Percentiles rank a stretch among this genome's conserved stretches.
phyloP scores from a whole-genome alignment of 2,329 filamentous ascomycete genomes.

The Zymoseptoria tritici region DNA sequence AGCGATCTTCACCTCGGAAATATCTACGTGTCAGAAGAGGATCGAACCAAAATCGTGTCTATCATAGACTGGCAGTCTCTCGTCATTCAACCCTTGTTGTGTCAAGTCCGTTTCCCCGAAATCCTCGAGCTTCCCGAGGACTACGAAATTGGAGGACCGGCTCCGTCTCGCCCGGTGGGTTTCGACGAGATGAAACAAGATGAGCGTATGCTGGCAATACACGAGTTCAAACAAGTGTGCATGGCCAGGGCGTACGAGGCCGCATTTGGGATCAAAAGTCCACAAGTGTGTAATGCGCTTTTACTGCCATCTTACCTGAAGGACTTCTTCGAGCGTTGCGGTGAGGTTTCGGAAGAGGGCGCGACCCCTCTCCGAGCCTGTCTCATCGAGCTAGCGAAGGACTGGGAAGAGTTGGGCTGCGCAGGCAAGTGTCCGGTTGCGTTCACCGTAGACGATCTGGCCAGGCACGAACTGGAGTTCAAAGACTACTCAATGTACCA shows the following conservation, averaged over 20 bases:
- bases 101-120: slow-evolving; percentile 4
- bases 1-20: slow-evolving; percentile 5
- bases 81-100: neutral
- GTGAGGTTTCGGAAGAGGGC: slow-evolving; percentile 6
- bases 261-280: slow-evolving; percentile 4
- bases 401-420: slow-evolving; percentile 2
- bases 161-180: neutral
- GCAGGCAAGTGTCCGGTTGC: neutral
- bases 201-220: neutral
- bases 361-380: slow-evolving; percentile 4
- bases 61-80: slow-evolving; percentile 7
- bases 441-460: slow-evolving; percentile 2
- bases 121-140: slow-evolving; percentile 6
- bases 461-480: slow-evolving; percentile 3
- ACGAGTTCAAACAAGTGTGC: slow-evolving; percentile 4
- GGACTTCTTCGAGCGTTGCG: slow-evolving; percentile 5
- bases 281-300: slow-evolving; percentile 3
- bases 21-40: slow-evolving; percentile 4
- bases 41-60: slow-evolving; percentile 3
- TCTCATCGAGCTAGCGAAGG: slow-evolving; percentile 2
- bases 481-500: slow-evolving; percentile 1
- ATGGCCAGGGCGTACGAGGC: slow-evolving; percentile 7
- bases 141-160: slow-evolving; percentile 4
- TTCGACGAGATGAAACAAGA: slow-evolving; percentile 5
- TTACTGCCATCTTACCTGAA: slow-evolving; percentile 1